A percentile compares a stretch with the other conserved stretches of the same genome.
Evolutionary conservation across 2,329 filamentous ascomycete species (phyloP).

Genomic region (Lasiodiplodia citricola): DNA sequence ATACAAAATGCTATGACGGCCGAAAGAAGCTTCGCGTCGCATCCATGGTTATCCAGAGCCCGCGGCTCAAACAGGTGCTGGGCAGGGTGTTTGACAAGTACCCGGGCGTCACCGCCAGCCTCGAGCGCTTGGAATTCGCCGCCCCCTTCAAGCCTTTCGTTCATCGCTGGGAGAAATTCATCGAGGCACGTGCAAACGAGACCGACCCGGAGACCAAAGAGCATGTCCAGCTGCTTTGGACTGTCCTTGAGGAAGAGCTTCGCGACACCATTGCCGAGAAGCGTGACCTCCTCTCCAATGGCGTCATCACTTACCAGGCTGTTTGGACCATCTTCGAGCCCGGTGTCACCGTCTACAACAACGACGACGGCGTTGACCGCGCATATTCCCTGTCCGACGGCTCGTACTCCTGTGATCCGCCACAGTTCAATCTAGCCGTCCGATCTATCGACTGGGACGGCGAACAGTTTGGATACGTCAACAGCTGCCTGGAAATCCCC

Average conservation of each 20-base stretch:
- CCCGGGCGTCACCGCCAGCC: conserved; percentile 38
- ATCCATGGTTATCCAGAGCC: conserved; percentile 44
- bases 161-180: conserved; percentile 41
- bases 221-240: conserved; percentile 40
- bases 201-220: conserved; percentile 36
- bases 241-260: conserved; percentile 28
- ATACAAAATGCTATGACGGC: conserved; percentile 32
- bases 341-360: conserved; percentile 29
- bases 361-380: conserved; percentile 29
- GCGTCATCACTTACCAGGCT: conserved; percentile 29
- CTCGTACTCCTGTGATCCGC: conserved; percentile 29
- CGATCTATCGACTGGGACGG: conserved; percentile 38
- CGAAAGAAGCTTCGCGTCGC: conserved; percentile 29
- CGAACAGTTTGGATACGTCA: conserved; percentile 33
- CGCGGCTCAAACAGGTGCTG: conserved; percentile 39
- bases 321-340: conserved; percentile 34
- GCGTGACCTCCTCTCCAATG: conserved; percentile 30
- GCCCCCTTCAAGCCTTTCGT: conserved; percentile 45
- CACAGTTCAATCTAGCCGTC: conserved; percentile 28
- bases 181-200: conserved; percentile 32
- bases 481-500: conserved; percentile 29
- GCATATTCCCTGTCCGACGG: conserved; percentile 28
- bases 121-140: conserved; percentile 40
- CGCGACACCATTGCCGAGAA: conserved; percentile 28
- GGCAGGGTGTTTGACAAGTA: conserved; percentile 40